Base-by-base conservation (phyloP, 2,329 filamentous ascomycete species). In the Calonectria multiphialidica region DNA sequence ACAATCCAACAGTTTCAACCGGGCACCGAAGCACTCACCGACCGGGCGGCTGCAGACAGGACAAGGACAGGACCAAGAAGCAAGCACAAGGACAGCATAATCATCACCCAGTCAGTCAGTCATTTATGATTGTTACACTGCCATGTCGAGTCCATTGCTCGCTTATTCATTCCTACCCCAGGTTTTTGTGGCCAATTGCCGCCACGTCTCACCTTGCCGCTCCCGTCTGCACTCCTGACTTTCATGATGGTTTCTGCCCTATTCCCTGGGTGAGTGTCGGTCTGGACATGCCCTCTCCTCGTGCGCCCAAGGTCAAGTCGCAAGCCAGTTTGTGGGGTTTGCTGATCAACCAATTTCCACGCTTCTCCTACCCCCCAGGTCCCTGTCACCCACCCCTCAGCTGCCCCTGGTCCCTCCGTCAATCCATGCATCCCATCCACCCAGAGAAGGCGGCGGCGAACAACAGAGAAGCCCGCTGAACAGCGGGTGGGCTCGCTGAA, bases 1-100 rank as follows among this genome's bases (percentile, higher is more conserved):
- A 65, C 44, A 64, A 61, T 53, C 63, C 28, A 68, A 21, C 49
- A 68, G 57, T 65, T 53, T 40, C 72, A 70, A 55, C 63, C 37
- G 37, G 57, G 57, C 57, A 62, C 57, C 57, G 23, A 62, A 15
- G 23, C 50, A 75, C 67, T 76, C 68, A 74, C 74, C 49, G 74
- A 68, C 62, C 66, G 35, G 57, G 55, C 62, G 49, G 59, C 47
- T 50, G 57, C 59, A 71, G 61, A 50, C 25, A 25, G 16, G 55
- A 37, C 61, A 64, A 23, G 42, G 25, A 49, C 37, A 49, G 10
- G n/a, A 49, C 23, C 13, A 47, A 23, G 50, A 25, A 25, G n/a
- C 15, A 37, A 57, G 53, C 53, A 57, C 53, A 57, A 57, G 37
- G 53, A 57, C 53, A 57, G 21, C 53, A 40, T n/a, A 57, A 40